Conservation (phyloP, 2,329 filamentous ascomycete species). For the Fusarium udum region DNA sequence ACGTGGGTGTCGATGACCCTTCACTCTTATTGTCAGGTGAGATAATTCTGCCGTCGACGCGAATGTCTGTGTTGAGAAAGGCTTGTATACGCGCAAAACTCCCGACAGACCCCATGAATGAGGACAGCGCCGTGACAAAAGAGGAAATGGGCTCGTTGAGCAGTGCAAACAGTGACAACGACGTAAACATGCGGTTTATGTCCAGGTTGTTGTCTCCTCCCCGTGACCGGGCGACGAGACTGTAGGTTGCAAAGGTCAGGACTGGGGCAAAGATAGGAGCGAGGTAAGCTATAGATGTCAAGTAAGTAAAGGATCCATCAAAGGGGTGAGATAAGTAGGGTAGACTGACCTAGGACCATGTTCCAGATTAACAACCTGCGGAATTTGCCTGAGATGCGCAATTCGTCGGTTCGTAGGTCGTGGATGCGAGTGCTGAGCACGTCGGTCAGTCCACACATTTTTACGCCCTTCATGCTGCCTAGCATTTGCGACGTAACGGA, state of each 20-base stretch:
- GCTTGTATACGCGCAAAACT: conserved; percentile 30
- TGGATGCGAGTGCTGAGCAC: conserved; percentile 28
- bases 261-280: conserved; percentile 31
- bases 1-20: background rate
- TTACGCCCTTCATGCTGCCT: conserved; percentile 45
- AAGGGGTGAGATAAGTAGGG: too few relatives aligned
- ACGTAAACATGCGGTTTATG: conserved; percentile 32
- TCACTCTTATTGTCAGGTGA: background rate
- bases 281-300: conserved; percentile 6
- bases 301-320: background rate
- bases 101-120: conserved; percentile 28
- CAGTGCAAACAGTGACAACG: conserved; percentile 25
- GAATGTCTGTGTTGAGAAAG: conserved; percentile 19
- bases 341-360: conserved; percentile 27
- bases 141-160: conserved; percentile 19
- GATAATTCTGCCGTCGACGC: conserved; percentile 1
- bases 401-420: conserved; percentile 7
- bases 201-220: conserved; percentile 16
- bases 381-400: conserved; percentile 22
- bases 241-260: conserved; percentile 26
- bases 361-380: conserved; percentile 32
- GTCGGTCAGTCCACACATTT: conserved; percentile 45
- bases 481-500: conserved; percentile 43
- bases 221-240: conserved; percentile 15
- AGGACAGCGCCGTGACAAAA: conserved; percentile 18